phyloP scores from a whole-genome alignment of 345 rosid species.

The Euclidium syriacum region DNA sequence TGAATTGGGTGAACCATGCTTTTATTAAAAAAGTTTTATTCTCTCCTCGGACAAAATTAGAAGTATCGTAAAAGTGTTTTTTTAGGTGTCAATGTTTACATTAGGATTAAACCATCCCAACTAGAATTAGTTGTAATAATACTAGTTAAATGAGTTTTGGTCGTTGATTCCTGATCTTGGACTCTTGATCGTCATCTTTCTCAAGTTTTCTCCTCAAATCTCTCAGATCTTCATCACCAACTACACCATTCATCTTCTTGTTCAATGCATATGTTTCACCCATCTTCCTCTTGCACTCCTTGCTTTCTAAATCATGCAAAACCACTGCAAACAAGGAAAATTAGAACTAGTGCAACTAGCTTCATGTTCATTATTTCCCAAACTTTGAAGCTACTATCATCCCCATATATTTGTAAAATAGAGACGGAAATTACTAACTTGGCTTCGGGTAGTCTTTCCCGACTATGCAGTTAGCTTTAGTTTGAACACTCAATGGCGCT shows the following conservation, averaged over 20 bases:
- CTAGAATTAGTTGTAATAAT: not conserved
- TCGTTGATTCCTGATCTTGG: constrained; percentile 37
- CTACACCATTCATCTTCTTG: constrained; percentile 46
- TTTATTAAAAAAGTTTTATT: too few species aligned
- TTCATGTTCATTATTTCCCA: not conserved
- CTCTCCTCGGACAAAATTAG: too few species aligned
- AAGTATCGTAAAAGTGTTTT: too few species aligned
- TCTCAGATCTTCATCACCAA: constrained; percentile 52
- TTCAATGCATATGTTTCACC: constrained; percentile 74
- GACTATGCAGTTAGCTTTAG: constrained; percentile 73
- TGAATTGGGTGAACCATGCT: too few species aligned
- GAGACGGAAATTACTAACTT: constrained; percentile 39
- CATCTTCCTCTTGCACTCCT: constrained; percentile 74
- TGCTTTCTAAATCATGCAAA: constrained; percentile 76
- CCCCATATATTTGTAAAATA: not conserved
- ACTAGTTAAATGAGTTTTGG: constrained; percentile 25
- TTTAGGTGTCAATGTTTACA: too few species aligned
- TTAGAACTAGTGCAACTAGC: not conserved
- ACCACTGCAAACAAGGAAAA: constrained; percentile 52
- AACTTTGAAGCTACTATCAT: not conserved
- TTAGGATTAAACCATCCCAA: not conserved
- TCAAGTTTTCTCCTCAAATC: constrained; percentile 53
- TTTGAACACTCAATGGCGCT: constrained; percentile 78
- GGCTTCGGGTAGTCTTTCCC: constrained; percentile 90
- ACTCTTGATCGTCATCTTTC: constrained; percentile 36